Percentiles rank a stretch among this genome's conserved stretches.
phyloP scores from a whole-genome alignment of 192 early-diverging fungal genomes.

The Phlyctochytrium planicorne region DNA sequence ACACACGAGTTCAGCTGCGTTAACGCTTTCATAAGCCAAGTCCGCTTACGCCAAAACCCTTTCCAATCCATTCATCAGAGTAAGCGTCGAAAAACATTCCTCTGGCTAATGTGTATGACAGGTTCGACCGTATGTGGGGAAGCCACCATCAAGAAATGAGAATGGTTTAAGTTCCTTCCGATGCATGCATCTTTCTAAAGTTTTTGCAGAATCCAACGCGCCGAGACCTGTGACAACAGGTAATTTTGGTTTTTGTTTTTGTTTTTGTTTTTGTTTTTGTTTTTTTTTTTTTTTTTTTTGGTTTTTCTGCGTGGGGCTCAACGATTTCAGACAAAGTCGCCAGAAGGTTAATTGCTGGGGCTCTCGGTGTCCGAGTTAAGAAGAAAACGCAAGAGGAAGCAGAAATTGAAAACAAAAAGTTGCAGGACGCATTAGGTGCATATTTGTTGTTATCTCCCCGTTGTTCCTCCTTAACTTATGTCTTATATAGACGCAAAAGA shows the following conservation, averaged over 20 bases:
- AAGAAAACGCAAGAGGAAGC: background rate
- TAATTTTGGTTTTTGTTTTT: too few relatives aligned
- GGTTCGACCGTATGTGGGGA: too few relatives aligned
- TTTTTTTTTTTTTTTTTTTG: too few relatives aligned
- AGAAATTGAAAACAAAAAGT: background rate
- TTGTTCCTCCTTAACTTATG: too few relatives aligned
- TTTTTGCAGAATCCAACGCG: background rate
- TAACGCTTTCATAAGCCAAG: background rate
- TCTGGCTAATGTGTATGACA: too few relatives aligned
- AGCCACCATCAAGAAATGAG: too few relatives aligned
- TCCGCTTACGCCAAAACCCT: background rate
- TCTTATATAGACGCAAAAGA: too few relatives aligned
- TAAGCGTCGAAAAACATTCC: too few relatives aligned
- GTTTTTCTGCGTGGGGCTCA: too few relatives aligned
- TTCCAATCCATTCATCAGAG: background rate
- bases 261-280: too few relatives aligned
- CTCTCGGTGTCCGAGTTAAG: background rate
- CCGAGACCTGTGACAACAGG: background rate
- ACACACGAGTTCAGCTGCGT: too few relatives aligned
- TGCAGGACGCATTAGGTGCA: background rate
- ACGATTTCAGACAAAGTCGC: constrained; percentile 2
- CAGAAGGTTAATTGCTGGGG: constrained; percentile 3
- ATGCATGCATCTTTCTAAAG: background rate
- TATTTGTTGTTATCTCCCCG: too few relatives aligned
- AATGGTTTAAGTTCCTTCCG: background rate